phyloP scores from a whole-genome alignment of 495 filamentous ascomycete species.

The Penicillium steckii region DNA sequence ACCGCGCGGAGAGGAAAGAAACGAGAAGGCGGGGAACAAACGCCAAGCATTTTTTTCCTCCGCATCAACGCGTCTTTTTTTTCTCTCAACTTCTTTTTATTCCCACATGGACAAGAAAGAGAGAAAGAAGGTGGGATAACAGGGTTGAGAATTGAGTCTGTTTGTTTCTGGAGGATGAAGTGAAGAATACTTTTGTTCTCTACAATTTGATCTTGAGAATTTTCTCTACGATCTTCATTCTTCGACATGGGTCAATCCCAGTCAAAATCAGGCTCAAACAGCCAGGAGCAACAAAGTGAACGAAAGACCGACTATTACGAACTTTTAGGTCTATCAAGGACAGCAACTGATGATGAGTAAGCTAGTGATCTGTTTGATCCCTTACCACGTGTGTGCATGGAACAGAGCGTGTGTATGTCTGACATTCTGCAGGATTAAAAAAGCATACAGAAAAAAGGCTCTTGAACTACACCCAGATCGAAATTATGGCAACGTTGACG shows the following conservation, averaged over 20 bases:
- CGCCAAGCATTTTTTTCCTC: neutral
- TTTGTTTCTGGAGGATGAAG: neutral
- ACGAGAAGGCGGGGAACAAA: neutral
- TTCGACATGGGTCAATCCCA: conserved; percentile 76
- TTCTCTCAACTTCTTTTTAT: neutral
- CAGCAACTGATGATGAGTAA: conserved; percentile 82
- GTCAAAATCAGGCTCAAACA: conserved; percentile 53
- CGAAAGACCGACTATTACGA: conserved; percentile 90
- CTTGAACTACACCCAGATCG: conserved; percentile 94
- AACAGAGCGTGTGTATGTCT: no score
- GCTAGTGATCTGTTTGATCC: conserved; percentile 18
- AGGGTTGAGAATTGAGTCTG: no score
- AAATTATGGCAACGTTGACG: conserved; percentile 83
- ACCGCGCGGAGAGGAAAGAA: neutral
- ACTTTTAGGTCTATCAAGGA: conserved; percentile 68
- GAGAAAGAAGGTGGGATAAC: no score
- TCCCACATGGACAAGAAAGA: no score
- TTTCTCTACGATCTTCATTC: neutral
- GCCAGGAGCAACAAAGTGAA: conserved; percentile 20
- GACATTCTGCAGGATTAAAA: conserved; percentile 68
- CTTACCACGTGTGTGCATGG: neutral
- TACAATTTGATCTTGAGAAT: neutral
- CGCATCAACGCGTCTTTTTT: neutral
- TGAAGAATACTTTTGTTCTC: neutral
- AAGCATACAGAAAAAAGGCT: conserved; percentile 86